A percentile compares a stretch with the other conserved stretches of the same genome.
phyloP scores from a whole-genome alignment of 768 basidiomycete genomes.

The Postia placenta region DNA sequence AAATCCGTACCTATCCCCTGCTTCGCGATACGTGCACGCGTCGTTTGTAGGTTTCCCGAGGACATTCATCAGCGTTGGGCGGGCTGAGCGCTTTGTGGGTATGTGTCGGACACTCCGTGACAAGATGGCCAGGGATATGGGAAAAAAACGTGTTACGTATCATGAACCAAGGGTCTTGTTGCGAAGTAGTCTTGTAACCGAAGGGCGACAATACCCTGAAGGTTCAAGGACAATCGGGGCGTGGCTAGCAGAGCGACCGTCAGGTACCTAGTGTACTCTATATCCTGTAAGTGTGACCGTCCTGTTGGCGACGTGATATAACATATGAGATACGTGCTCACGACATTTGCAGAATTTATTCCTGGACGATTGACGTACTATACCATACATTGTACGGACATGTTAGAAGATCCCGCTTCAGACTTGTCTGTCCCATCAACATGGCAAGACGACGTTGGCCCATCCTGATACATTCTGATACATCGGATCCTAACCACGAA shows the following conservation, averaged over 20 bases:
- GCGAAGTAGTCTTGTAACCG: neutral
- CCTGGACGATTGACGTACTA: too few relatives aligned
- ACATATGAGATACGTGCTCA: too few relatives aligned
- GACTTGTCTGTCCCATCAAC: too few relatives aligned
- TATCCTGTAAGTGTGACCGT: too few relatives aligned
- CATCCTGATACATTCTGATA: too few relatives aligned
- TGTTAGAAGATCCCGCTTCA: too few relatives aligned
- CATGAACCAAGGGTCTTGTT: constrained; percentile 2
- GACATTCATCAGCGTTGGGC: constrained; percentile 54
- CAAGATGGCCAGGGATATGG: constrained; percentile 20
- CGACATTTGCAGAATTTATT: too few relatives aligned
- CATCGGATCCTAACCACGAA: too few relatives aligned
- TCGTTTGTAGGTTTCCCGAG: constrained; percentile 54
- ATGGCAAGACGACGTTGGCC: too few relatives aligned
- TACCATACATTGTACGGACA: too few relatives aligned
- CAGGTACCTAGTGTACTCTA: too few relatives aligned
- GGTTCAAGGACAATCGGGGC: neutral
- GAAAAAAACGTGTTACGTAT: constrained; percentile 3
- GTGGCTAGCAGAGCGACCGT: neutral
- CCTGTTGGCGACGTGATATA: too few relatives aligned
- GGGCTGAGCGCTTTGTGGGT: constrained; percentile 52
- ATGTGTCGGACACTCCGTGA: constrained; percentile 17
- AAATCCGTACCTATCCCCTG: constrained; percentile 7
- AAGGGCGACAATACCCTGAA: neutral
- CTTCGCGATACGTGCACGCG: neutral